A percentile compares a stretch with the other conserved stretches of the same genome.
Conservation (phyloP, 176 grass and related monocot genomes). For the Rhynchospora tenuis region DNA sequence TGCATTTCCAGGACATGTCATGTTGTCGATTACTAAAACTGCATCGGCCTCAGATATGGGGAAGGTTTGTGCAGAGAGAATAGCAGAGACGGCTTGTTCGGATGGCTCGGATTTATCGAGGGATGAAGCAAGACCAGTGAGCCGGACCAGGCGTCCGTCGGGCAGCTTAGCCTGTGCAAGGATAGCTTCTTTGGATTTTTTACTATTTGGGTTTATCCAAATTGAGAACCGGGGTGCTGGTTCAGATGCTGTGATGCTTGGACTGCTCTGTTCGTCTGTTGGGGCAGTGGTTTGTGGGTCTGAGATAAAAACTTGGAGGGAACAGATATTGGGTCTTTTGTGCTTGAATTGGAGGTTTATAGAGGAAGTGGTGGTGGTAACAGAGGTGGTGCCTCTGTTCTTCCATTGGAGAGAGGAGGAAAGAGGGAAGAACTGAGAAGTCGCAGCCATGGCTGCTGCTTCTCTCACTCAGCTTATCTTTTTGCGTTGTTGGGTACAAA, state of each 20-base stretch:
- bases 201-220: slow-evolving; percentile 94
- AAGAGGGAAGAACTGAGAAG: slow-evolving; percentile 19
- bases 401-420: slow-evolving; percentile 26
- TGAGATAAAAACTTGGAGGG: slow-evolving; percentile 45
- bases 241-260: not conserved
- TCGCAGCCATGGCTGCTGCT: not conserved
- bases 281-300: slow-evolving; percentile 32
- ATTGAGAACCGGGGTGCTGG: slow-evolving; percentile 33
- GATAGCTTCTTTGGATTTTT: slow-evolving; percentile 40
- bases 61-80: slow-evolving; percentile 40
- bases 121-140: slow-evolving; percentile 35
- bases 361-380: not conserved
- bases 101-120: slow-evolving; percentile 42
- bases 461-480: not conserved
- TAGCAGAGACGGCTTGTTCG: slow-evolving; percentile 30
- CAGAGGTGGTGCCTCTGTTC: not conserved
- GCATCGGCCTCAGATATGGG: slow-evolving; percentile 64
- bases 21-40: slow-evolving; percentile 64
- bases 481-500: not conserved
- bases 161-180: slow-evolving; percentile 10
- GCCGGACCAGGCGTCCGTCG: slow-evolving; percentile 42
- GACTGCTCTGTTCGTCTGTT: not conserved
- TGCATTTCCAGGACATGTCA: slow-evolving; percentile 30
- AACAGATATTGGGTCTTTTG: not conserved
- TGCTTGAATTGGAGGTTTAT: not conserved